Conservation (phyloP, 2,329 filamentous ascomycete genomes). For the Aspergillus latus region DNA sequence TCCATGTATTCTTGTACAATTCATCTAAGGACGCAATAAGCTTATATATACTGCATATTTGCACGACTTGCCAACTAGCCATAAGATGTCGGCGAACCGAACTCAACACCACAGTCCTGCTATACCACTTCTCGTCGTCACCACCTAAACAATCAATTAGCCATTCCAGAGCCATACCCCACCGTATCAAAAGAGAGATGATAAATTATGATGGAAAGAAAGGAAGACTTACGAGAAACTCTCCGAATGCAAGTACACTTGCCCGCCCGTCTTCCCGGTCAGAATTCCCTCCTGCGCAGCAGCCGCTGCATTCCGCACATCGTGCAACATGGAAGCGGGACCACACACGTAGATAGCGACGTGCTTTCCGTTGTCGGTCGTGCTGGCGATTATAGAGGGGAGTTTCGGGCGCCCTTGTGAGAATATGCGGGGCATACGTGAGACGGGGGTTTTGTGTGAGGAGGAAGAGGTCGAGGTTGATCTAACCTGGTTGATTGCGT, state of each 20-base stretch:
- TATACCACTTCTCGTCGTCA: too few relatives aligned
- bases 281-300: conserved; percentile 39
- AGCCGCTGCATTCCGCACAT: conserved; percentile 51
- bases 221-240: conserved; percentile 46
- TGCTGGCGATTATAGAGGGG: conserved; percentile 20
- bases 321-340: conserved; percentile 48
- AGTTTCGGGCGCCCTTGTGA: conserved; percentile 35
- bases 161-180: too few relatives aligned
- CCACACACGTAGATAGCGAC: conserved; percentile 46
- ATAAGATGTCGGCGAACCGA: too few relatives aligned
- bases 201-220: too few relatives aligned
- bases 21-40: too few relatives aligned
- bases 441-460: neutral
- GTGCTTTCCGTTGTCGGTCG: conserved; percentile 6
- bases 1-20: too few relatives aligned
- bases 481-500: neutral
- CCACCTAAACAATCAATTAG: too few relatives aligned
- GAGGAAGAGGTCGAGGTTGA: neutral
- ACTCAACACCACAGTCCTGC: too few relatives aligned
- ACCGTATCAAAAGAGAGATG: too few relatives aligned
- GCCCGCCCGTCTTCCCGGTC: conserved; percentile 24
- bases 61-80: too few relatives aligned
- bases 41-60: too few relatives aligned
- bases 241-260: conserved; percentile 51
- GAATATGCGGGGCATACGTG: neutral